Percentiles rank a stretch among this genome's conserved stretches.
Evolutionary conservation across 1,284 basidiomycete genomes (phyloP).

Genomic region (Ustilago lituana): DNA sequence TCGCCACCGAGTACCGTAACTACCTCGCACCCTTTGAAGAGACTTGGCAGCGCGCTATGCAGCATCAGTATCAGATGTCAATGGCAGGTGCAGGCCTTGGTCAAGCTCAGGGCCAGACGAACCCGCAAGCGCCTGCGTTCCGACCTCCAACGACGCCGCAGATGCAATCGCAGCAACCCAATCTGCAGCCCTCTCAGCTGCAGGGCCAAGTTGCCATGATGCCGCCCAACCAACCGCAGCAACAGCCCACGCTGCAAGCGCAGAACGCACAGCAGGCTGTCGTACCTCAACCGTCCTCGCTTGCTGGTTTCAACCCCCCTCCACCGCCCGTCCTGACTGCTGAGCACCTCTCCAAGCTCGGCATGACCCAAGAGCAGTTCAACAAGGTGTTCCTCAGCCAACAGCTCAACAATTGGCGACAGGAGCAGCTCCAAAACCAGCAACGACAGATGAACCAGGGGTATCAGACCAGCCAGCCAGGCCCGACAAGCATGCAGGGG

Average conservation of each 20-base stretch:
- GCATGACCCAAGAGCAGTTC: constrained; percentile 53
- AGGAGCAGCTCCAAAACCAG: constrained; percentile 46
- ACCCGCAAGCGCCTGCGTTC: constrained; percentile 20
- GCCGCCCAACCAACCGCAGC: constrained; percentile 26
- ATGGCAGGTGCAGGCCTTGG: constrained; percentile 43
- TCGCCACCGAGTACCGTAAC: constrained; percentile 54
- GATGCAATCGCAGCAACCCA: constrained; percentile 45
- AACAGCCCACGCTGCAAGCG: constrained; percentile 32
- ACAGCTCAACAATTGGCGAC: constrained; percentile 45
- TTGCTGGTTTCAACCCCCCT: constrained; percentile 47
- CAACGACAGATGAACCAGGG: constrained; percentile 36
- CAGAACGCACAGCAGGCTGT: constrained; percentile 14
- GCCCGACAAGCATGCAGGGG: constrained; percentile 2
- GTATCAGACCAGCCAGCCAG: constrained; percentile 25
- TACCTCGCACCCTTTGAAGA: constrained; percentile 62
- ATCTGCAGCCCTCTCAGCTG: constrained; percentile 27
- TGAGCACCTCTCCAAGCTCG: constrained; percentile 49
- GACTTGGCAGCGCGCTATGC: constrained; percentile 62
- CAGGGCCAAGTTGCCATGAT: constrained; percentile 30
- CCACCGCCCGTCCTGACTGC: constrained; percentile 43
- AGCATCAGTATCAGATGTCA: constrained; percentile 59
- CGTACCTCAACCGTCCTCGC: constrained; percentile 22
- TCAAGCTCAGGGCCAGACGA: constrained; percentile 23
- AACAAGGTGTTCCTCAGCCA: constrained; percentile 43
- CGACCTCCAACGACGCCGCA: constrained; percentile 43